These are phyloP conservation scores for Cryoendolithus antarcticus DNA, from an alignment of 2,329 filamentous ascomycete genomes.

Conservation along the genomic window DNA sequence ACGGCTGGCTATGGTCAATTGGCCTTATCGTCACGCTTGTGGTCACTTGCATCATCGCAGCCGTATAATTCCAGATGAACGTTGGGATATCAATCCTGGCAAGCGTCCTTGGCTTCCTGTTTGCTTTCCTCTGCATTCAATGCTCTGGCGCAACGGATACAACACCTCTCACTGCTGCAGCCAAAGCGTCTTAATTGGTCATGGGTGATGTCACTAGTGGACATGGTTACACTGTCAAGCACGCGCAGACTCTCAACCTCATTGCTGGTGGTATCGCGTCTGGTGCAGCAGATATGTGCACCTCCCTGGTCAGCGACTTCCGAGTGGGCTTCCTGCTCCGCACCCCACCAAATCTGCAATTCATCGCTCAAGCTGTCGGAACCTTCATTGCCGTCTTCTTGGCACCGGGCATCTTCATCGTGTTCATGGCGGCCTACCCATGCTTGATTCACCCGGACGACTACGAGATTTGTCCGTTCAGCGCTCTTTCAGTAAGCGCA, in stretches of 20 bases:
- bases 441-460: constrained; percentile 42
- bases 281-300: constrained; percentile 24
- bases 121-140: constrained; percentile 46
- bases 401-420: constrained; percentile 50
- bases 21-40: constrained; percentile 36
- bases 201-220: constrained; percentile 49
- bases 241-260: constrained; percentile 51
- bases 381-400: constrained; percentile 50
- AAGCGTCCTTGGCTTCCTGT: constrained; percentile 43
- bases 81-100: constrained; percentile 44
- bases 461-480: constrained; percentile 41
- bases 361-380: constrained; percentile 51
- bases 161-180: constrained; percentile 49
- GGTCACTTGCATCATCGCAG: constrained; percentile 38
- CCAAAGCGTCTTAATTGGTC: constrained; percentile 55
- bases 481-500: constrained; percentile 48
- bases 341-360: constrained; percentile 51
- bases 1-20: constrained; percentile 38
- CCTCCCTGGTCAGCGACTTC: constrained; percentile 48
- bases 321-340: constrained; percentile 52
- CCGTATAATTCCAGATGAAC: constrained; percentile 41
- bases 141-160: constrained; percentile 41
- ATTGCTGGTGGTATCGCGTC: constrained; percentile 38
- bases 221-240: constrained; percentile 33
- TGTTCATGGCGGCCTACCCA: constrained; percentile 53